phyloP scores from a whole-genome alignment of 2,329 filamentous ascomycete species.

The Stachybotrys chartarum region DNA sequence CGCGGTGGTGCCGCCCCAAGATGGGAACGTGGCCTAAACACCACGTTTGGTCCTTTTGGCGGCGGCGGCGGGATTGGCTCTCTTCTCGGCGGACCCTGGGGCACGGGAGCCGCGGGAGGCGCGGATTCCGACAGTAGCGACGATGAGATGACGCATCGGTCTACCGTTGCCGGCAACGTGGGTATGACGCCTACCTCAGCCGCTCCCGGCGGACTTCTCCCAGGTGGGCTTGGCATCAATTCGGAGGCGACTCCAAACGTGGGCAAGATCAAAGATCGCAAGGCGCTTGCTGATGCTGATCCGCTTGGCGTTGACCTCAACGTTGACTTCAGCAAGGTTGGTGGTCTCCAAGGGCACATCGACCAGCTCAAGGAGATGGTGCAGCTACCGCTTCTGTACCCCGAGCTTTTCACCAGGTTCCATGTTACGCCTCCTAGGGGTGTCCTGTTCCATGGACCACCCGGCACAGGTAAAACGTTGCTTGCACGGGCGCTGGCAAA shows the following conservation, averaged over 20 bases:
- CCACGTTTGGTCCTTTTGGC: conserved; percentile 88
- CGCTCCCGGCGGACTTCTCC: conserved; percentile 37
- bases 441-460: conserved; percentile 93
- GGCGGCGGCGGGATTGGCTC: conserved; percentile 69
- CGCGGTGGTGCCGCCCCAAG: conserved; percentile 49
- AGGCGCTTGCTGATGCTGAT: conserved; percentile 86
- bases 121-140: conserved; percentile 96
- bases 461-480: conserved; percentile 96
- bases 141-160: conserved; percentile 70
- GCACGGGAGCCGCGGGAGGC: conserved; percentile 65
- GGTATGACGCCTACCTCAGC: conserved; percentile 52
- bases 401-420: conserved; percentile 86
- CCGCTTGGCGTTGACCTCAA: conserved; percentile 88
- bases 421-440: conserved; percentile 90
- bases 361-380: conserved; percentile 99
- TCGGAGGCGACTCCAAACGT: conserved; percentile 63
- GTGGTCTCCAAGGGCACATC: conserved; percentile 87
- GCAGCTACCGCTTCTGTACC: conserved; percentile 85
- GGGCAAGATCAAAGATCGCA: conserved; percentile 88
- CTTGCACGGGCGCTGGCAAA: conserved; percentile 88
- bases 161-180: conserved; percentile 49
- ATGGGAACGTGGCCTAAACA: conserved; percentile 79
- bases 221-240: conserved; percentile 30
- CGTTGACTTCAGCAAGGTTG: conserved; percentile 91
- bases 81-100: conserved; percentile 68